Evolutionary conservation across 1,284 basidiomycete genomes (phyloP), one percentile per base, ranked within the genome.

Genomic region (Chalciporus sp.): DNA sequence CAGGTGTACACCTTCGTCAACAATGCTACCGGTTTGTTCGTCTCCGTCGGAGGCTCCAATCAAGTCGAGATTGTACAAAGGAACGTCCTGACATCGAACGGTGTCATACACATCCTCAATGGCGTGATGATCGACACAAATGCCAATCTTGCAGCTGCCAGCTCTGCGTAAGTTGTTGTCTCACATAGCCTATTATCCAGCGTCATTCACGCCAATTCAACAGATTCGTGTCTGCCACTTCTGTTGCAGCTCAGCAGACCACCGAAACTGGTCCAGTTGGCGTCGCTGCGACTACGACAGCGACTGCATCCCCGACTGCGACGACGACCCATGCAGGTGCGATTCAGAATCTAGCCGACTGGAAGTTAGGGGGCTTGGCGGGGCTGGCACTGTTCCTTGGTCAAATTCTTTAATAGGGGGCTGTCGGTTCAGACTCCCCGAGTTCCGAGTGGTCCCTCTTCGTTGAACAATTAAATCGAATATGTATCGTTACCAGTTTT

Each of bases 31-130:
- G 90, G 90, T 3, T 71, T 76, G 0, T 92, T 75, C 66, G 82
- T 92, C 52, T 77, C 72, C 20, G 76, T 72, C 11, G 80, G 79
- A 27, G 79, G 79, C 43, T 59, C 60, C 37, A 72, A 78, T 9
- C 79, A 78, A 16, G 86, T 85, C 9, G 71, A 71, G 58, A 84
- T 93, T 62, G 65, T 87, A 23, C 74, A 76, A 50, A 72, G 82
- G 23, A 88, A 93, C 66, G 76, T 91, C 8, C 74, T 92, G 59
- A 70, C 83, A 26, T 67, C 76, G 28, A 92, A 92, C 61, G 90
- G 90, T 54, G 90, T 92, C 23, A 65, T 90, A 7, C 88, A 92
- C 67, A 69, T 88, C 47, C 82, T 92, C 58, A 80, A 90, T 66
- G 61, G 68, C 3, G 84, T 90, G 11, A 75, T 92, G 44, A 55